Base-by-base conservation (phyloP, 1,139 yeast genomes). In the Pichia sp. region DNA sequence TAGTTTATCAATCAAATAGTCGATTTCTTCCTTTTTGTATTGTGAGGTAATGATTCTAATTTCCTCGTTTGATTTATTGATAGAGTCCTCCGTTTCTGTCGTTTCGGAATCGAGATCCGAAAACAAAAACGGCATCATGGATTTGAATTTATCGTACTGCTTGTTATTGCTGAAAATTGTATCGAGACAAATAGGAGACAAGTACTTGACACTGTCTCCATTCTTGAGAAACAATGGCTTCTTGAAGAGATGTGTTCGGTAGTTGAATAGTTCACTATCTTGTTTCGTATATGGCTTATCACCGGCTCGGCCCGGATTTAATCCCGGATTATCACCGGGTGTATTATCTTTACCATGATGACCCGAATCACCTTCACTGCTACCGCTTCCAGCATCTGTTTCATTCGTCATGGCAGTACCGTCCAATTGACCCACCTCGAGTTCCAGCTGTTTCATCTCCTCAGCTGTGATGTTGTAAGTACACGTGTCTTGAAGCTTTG, bases 201-300 rank as follows among this genome's bases (percentile, higher is more conserved):
- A 54, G 48, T 18, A 51, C 4, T 12, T 11, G 15, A 46, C 11
- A 31, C 15, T 28, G 46, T 44, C 9, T 50, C 46, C 32, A 27
- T 46, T 42, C 55, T 58, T 40, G 40, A 24, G 36, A 28, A 54
- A 49, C 9, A 52, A 24, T 9, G 52, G 45, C 17, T 36, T 34
- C 12, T 48, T 51, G 10, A 34, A 34, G 17, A 39, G 47, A 8
- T 43, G 31, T 8, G 45, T 44, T 15, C 9, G 30, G 18, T 22
- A 40, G 24, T 50, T 43, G n/a, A 44, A 44, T 11, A 44, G 28
- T 5, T 10, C 28, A 33, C 41, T 45, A 1, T 35, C 11, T 5
- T 31, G 7, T 28, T 48, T 42, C 4, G 38, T 22, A 17, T 11
- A n/a, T 21, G 39, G 27, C 10, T 24, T 24, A 8, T 24, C 27